Percentiles rank a stretch among this genome's conserved stretches.
Evolutionary conservation across 768 basidiomycete species (phyloP).

Genomic region (Serendipita vermifera): DNA sequence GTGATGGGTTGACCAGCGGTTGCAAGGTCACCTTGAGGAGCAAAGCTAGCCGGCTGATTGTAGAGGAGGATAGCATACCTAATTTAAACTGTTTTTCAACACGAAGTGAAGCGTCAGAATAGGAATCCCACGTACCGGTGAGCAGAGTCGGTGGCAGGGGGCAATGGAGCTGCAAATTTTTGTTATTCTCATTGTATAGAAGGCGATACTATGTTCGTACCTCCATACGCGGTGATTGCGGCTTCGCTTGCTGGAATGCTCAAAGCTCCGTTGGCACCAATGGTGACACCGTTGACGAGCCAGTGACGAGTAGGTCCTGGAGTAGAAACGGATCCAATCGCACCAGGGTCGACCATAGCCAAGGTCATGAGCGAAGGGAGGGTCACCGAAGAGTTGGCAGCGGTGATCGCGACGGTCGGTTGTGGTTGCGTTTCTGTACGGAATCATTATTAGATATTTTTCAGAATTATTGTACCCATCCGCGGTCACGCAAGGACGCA

Average conservation of each 20-base stretch:
- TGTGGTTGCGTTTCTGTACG: conserved; percentile 40
- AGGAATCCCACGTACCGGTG: conserved; percentile 39
- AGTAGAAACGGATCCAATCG: conserved; percentile 46
- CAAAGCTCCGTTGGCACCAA: conserved; percentile 19
- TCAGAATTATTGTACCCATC: too few relatives aligned
- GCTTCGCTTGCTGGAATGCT: not conserved
- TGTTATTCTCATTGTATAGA: not conserved
- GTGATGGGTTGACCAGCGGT: conserved; percentile 38
- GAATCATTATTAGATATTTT: too few relatives aligned
- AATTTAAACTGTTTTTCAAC: conserved; percentile 1
- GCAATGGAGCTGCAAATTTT: conserved; percentile 42
- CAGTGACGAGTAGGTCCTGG: conserved; percentile 63
- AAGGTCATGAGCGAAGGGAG: conserved; percentile 48
- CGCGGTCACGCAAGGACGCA: too few relatives aligned
- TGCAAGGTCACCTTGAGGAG: conserved; percentile 44
- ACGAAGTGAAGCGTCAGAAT: not conserved
- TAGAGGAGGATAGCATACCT: conserved; percentile 62
- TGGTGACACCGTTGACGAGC: conserved; percentile 54
- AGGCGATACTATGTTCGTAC: not conserved
- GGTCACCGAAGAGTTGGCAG: conserved; percentile 34
- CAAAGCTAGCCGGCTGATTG: conserved; percentile 48
- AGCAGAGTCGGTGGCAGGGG: conserved; percentile 53
- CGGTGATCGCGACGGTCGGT: conserved; percentile 41
- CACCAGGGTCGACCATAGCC: conserved; percentile 62
- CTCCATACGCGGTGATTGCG: conserved; percentile 4